Conservation (phyloP, 345 rosid genomes). For the Corchorus olitorius region DNA sequence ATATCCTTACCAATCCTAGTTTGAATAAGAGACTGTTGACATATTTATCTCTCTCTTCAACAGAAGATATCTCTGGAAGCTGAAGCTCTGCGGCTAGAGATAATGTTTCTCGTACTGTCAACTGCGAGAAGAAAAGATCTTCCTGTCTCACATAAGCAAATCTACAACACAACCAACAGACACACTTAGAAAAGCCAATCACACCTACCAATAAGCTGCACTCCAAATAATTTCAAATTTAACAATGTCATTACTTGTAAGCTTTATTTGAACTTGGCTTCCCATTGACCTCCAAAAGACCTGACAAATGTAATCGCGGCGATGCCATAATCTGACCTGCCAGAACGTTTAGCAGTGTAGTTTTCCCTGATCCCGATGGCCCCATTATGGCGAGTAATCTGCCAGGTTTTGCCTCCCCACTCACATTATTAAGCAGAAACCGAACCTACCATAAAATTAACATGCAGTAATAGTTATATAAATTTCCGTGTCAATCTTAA, state of each 20-base stretch:
- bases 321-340: conserved; percentile 80
- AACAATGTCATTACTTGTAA: conserved; percentile 52
- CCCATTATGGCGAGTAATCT: conserved; percentile 95
- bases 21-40: conserved; percentile 74
- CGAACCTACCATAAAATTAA: conserved; percentile 53
- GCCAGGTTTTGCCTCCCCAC: conserved; percentile 96
- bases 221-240: not conserved
- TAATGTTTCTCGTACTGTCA: conserved; percentile 91
- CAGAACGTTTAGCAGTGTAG: conserved; percentile 87
- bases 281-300: conserved; percentile 92
- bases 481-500: not conserved
- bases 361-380: conserved; percentile 98
- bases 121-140: conserved; percentile 95
- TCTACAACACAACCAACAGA: conserved; percentile 45
- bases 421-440: conserved; percentile 77
- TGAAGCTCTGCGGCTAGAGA: conserved; percentile 95
- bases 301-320: conserved; percentile 72
- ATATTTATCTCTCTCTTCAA: conserved; percentile 81
- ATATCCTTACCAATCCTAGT: conserved; percentile 74
- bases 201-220: not conserved
- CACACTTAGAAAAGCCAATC: conserved; percentile 19
- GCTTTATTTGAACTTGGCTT: conserved; percentile 60
- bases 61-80: conserved; percentile 63
- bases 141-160: conserved; percentile 92
- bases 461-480: not conserved